phyloP scores from a whole-genome alignment of 768 basidiomycete species.

The Vararia minispora region DNA sequence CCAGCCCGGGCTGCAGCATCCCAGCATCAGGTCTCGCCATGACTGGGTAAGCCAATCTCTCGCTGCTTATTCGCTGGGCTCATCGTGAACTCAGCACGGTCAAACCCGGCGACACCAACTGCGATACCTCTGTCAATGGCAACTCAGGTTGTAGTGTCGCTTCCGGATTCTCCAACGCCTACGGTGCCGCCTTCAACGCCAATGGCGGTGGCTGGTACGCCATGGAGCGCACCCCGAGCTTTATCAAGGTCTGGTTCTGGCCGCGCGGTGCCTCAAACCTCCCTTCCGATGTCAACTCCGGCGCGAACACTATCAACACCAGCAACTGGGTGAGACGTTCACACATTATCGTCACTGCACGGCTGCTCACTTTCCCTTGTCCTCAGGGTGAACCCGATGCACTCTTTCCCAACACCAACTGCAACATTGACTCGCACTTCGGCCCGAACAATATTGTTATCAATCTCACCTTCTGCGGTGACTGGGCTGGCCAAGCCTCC shows the following conservation, averaged over 20 bases:
- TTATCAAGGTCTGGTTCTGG: conserved; percentile 70
- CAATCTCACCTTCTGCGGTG: conserved; percentile 59
- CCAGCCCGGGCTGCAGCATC: conserved; percentile 46
- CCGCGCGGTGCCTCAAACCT: conserved; percentile 31
- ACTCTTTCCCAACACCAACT: conserved; percentile 48
- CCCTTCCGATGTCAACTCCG: conserved; percentile 35
- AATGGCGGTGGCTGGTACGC: conserved; percentile 59
- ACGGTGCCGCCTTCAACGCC: conserved; percentile 45
- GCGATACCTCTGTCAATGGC: conserved; percentile 33
- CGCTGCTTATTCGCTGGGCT: not conserved
- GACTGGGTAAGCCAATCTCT: conserved; percentile 30
- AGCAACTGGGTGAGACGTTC: conserved; percentile 33
- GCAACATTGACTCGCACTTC: conserved; percentile 45
- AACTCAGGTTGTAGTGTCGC: conserved; percentile 51
- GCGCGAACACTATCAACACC: conserved; percentile 33
- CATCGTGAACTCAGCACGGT: conserved; percentile 10
- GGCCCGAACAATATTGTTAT: conserved; percentile 53
- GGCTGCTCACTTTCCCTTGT: not conserved
- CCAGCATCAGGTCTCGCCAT: conserved; percentile 29
- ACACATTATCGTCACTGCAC: no score
- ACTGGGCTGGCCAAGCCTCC: conserved; percentile 39
- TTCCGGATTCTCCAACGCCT: conserved; percentile 28
- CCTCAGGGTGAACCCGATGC: conserved; percentile 46
- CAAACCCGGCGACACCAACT: conserved; percentile 30
- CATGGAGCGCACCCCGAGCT: conserved; percentile 42